Base-by-base conservation (phyloP, 257 asterid genomes). In the Solanum paucissectum region DNA sequence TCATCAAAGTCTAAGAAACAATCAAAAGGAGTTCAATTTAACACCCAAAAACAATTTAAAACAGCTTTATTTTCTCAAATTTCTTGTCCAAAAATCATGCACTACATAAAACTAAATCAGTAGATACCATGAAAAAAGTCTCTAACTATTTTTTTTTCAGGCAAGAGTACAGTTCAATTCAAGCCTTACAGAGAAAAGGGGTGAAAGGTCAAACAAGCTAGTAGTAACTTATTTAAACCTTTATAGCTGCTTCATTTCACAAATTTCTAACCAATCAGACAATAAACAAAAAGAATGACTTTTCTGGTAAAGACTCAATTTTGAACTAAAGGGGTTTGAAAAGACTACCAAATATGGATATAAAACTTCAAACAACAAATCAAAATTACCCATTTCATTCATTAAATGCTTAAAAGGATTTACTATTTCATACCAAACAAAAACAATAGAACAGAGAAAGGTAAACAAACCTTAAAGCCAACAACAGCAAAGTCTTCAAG, bases 381-480 rank as follows among this genome's bases (percentile, higher is more conserved):
- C 40, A 81, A 81, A 81, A 20, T 25, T 46, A 44, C 12, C 23
- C 27, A 81, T 81, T 81, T 81, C 38, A 81, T 81, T 37, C 29
- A 81, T 14, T 46, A 46, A 32, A 82, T 82, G 71, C 69, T 49
- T 49, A 46, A 81, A 79, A 76, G 3, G 12, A n/a, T 21, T 38
- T 12, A 37, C 18, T 37, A 21, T 23, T 38, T 38, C 34, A 23
- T n/a, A 76, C 84, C 37, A 77, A 79, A 79, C 84, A 25, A 79
- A 73, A 46, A 16, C 85, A 46, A 29, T 46, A 46, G 18, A 46
- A 20, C 9, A 27, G 27, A 46, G 18, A 82, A 82, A 49, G 29
- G 69, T 82, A 82, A 82, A 82, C 69, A 5, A 82, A 82, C 86
- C 86, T 82, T 82, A 29, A 81, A 79, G 66, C 66, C 85, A 79